A percentile compares a stretch with the other conserved stretches of the same genome.
Conservation (phyloP, 257 asterid genomes). For the Jacaranda mimosifolia region DNA sequence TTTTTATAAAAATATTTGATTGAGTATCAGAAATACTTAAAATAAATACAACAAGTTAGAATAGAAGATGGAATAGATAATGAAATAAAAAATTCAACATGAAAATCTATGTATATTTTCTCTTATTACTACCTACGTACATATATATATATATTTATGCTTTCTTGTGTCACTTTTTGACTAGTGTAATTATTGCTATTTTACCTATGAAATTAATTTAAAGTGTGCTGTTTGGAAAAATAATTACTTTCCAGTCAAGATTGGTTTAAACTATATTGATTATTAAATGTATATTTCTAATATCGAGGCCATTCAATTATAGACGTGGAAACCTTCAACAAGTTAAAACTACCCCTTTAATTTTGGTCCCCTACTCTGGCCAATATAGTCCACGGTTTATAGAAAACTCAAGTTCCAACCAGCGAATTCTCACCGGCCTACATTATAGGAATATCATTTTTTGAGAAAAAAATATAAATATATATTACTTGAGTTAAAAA, state of each 20-base stretch:
- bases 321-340: constrained; percentile 32
- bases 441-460: not conserved
- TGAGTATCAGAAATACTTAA: no score
- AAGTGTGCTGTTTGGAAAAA: constrained; percentile 18
- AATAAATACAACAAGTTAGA: no score
- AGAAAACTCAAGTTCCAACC: not conserved
- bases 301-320: constrained; percentile 49
- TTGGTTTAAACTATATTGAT: constrained; percentile 31
- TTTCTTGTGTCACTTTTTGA: constrained; percentile 8
- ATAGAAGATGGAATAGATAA: no score
- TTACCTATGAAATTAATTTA: constrained; percentile 24
- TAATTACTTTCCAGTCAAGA: constrained; percentile 29
- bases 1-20: no score
- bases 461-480: no score
- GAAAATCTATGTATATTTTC: no score
- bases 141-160: not conserved
- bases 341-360: constrained; percentile 19
- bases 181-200: constrained; percentile 23
- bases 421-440: constrained; percentile 44
- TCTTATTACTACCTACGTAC: no score
- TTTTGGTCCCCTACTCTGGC: constrained; percentile 43
- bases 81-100: no score
- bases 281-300: constrained; percentile 40
- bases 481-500: not conserved
- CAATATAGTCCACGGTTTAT: not conserved